Evolutionary conservation across 2,329 filamentous ascomycete species (phyloP).

Genomic region (Hypoxylon rubiginosum): DNA sequence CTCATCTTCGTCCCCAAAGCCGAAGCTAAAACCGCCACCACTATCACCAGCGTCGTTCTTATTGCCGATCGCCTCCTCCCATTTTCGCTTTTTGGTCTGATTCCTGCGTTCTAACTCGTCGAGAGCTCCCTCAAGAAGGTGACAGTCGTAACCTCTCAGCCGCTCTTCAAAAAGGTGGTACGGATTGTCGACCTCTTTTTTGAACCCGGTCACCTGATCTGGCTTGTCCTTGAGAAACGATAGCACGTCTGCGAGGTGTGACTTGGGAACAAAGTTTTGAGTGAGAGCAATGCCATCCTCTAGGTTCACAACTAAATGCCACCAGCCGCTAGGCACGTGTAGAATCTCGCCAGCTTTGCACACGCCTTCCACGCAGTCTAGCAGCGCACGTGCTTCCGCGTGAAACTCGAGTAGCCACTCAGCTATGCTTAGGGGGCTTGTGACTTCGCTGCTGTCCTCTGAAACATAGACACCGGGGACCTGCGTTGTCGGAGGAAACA

Average conservation of each 20-base stretch:
- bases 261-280: constrained; percentile 91
- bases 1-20: constrained; percentile 66
- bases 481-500: constrained; percentile 85
- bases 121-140: constrained; percentile 75
- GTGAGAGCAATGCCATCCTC: constrained; percentile 89
- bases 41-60: constrained; percentile 56
- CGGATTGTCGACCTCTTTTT: constrained; percentile 76
- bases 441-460: constrained; percentile 91
- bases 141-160: constrained; percentile 73
- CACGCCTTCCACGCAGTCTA: constrained; percentile 87
- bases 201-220: constrained; percentile 90
- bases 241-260: constrained; percentile 80
- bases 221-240: constrained; percentile 85
- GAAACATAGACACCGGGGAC: constrained; percentile 94
- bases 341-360: constrained; percentile 87
- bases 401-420: constrained; percentile 96
- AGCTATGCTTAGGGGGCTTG: constrained; percentile 93
- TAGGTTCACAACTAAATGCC: constrained; percentile 94
- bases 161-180: constrained; percentile 81
- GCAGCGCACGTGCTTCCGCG: constrained; percentile 78
- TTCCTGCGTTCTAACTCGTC: constrained; percentile 73
- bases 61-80: constrained; percentile 81
- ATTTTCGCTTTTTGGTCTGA: constrained; percentile 81
- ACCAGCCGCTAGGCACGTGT: constrained; percentile 95
- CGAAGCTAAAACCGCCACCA: constrained; percentile 65